Conservation (phyloP, 495 filamentous ascomycete genomes). For the Cryomyces minteri region DNA sequence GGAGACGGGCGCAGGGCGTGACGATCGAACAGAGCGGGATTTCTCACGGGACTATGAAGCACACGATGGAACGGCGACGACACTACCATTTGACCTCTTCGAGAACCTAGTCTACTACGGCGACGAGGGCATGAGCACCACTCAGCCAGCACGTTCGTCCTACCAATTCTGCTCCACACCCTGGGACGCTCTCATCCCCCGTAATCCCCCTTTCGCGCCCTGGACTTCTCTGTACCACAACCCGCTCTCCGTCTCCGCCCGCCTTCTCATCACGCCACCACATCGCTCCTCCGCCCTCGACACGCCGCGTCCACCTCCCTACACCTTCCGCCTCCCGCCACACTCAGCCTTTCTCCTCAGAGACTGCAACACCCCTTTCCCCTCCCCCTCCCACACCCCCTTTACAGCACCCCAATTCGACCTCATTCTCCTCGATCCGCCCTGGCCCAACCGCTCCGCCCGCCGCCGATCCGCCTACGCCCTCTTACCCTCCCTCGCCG, state of each 20-base stretch:
- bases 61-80: not conserved
- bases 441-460: slow-evolving; percentile 86
- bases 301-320: not conserved
- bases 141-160: not conserved
- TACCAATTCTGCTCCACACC: not conserved
- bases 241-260: not conserved
- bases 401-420: slow-evolving; percentile 34
- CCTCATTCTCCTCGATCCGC: slow-evolving; percentile 75
- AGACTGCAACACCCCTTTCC: not conserved
- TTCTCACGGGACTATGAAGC: not conserved
- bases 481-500: slow-evolving; percentile 23
- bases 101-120: not conserved
- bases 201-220: slow-evolving; percentile 4
- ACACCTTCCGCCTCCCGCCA: slow-evolving; percentile 31
- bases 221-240: not conserved
- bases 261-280: not conserved
- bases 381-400: not conserved
- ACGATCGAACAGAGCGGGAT: too few species aligned
- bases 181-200: slow-evolving; percentile 11
- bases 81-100: not conserved
- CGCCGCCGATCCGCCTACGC: slow-evolving; percentile 38
- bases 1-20: too few species aligned
- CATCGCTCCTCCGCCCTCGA: too few species aligned
- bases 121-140: not conserved
- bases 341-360: slow-evolving; percentile 29